These are phyloP conservation scores for Conringia planisiliqua DNA, from an alignment of 345 rosid species.

Conservation along the genomic window DNA sequence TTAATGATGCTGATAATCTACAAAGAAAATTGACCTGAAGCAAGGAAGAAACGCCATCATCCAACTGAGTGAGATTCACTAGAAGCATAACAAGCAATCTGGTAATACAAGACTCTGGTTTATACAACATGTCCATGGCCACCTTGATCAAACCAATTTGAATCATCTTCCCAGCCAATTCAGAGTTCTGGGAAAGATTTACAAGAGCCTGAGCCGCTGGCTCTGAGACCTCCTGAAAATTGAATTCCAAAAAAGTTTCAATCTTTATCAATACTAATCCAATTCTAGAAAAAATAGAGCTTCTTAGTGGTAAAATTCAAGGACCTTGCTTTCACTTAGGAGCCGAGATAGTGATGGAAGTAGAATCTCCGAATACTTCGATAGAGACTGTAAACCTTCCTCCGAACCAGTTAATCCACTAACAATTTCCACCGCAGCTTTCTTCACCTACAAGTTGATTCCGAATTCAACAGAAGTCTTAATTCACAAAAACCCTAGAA, in stretches of 20 bases:
- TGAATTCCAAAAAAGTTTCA: background rate
- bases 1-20: background rate
- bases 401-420: slow-evolving; percentile 84
- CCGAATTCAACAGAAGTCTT: background rate
- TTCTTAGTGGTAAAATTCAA: background rate
- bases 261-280: slow-evolving; percentile 7
- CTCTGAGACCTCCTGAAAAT: slow-evolving; percentile 72
- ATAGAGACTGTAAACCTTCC: slow-evolving; percentile 71
- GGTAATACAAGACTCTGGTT: slow-evolving; percentile 55
- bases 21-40: slow-evolving; percentile 63
- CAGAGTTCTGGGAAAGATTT: slow-evolving; percentile 74
- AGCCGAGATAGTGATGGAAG: slow-evolving; percentile 61
- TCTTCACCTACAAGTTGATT: slow-evolving; percentile 53
- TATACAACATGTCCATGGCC: slow-evolving; percentile 70
- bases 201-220: slow-evolving; percentile 88
- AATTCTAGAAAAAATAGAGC: background rate
- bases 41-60: slow-evolving; percentile 72
- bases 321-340: slow-evolving; percentile 67
- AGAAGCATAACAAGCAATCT: slow-evolving; percentile 79
- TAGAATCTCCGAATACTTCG: slow-evolving; percentile 42
- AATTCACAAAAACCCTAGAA: slow-evolving; percentile 5
- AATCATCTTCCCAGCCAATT: slow-evolving; percentile 66
- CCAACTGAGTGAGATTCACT: slow-evolving; percentile 81
- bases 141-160: slow-evolving; percentile 54
- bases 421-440: slow-evolving; percentile 82